Percentiles rank a stretch among this genome's conserved stretches.
Conservation (phyloP, 371 early-diverging fungal genomes). For the Sporodiniella umbellata region DNA sequence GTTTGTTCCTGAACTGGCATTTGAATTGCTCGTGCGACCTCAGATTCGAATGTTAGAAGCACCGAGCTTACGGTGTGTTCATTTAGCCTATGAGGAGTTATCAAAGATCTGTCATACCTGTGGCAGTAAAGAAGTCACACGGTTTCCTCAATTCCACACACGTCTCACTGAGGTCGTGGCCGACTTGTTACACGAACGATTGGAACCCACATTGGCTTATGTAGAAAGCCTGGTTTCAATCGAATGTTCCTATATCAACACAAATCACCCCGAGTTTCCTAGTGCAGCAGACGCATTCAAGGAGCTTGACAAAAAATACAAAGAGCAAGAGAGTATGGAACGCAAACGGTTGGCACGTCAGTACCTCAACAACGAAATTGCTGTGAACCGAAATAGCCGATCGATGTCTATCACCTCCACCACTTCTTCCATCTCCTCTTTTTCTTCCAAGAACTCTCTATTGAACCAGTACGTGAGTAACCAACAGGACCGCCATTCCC, state of each 20-base stretch:
- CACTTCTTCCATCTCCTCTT: constrained; percentile 3
- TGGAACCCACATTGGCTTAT: constrained; percentile 67
- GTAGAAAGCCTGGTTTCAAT: constrained; percentile 83
- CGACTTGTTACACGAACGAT: constrained; percentile 74
- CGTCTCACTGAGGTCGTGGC: constrained; percentile 75
- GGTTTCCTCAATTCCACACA: constrained; percentile 79
- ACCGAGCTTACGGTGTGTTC: constrained; percentile 81
- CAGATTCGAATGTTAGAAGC: constrained; percentile 80
- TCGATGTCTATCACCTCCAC: constrained; percentile 21
- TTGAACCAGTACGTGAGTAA: neutral
- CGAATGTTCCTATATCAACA: constrained; percentile 89
- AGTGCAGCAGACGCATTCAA: constrained; percentile 73
- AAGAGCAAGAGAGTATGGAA: constrained; percentile 37
- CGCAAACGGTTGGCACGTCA: constrained; percentile 19
- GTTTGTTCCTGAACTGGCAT: constrained; percentile 91
- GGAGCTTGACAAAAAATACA: constrained; percentile 45
- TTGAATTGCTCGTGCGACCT: constrained; percentile 83
- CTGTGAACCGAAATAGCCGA: neutral
- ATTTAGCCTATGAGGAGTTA: constrained; percentile 86
- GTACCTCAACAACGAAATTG: constrained; percentile 1
- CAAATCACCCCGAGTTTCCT: constrained; percentile 91
- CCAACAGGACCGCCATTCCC: too few species aligned
- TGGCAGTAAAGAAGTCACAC: constrained; percentile 63
- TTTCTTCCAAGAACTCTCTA: constrained; percentile 9
- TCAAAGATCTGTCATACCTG: constrained; percentile 85